Evolutionary conservation across 768 basidiomycete species (phyloP).

Genomic region (Fomitopsis pulvina): DNA sequence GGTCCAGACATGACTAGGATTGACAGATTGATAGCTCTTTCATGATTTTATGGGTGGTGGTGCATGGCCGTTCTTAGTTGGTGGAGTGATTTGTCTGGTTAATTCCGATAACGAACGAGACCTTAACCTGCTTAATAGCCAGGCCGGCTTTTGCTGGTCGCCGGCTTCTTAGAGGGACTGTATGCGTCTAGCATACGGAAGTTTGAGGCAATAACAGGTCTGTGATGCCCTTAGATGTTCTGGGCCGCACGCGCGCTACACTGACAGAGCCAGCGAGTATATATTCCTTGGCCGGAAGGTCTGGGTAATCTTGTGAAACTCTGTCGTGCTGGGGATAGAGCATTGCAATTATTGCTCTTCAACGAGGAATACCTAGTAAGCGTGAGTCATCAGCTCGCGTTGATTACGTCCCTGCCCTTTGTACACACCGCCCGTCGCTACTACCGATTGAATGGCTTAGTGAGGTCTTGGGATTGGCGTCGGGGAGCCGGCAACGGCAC

Average conservation of each 20-base stretch:
- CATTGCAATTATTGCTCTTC: constrained; percentile 91
- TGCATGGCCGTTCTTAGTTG: constrained; percentile 89
- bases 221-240: constrained; percentile 90
- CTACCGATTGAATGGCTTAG: constrained; percentile 90
- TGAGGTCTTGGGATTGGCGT: constrained; percentile 79
- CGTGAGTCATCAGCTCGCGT: constrained; percentile 84
- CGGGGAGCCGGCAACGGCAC: constrained; percentile 48
- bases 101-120: constrained; percentile 94
- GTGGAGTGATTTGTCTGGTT: constrained; percentile 94
- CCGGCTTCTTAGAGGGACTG: constrained; percentile 83
- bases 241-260: constrained; percentile 85
- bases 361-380: constrained; percentile 89
- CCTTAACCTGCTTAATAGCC: constrained; percentile 92
- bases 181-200: constrained; percentile 75
- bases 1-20: constrained; percentile 73
- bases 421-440: constrained; percentile 88
- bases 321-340: constrained; percentile 82
- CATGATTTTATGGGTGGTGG: constrained; percentile 82
- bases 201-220: constrained; percentile 90
- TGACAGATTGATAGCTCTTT: constrained; percentile 83
- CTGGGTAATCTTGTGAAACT: constrained; percentile 76
- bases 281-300: constrained; percentile 72
- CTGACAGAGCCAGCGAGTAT: constrained; percentile 85
- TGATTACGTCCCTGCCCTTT: constrained; percentile 90
- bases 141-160: constrained; percentile 63